Base-by-base conservation (phyloP, 176 grass and related monocot species). In the Typha latifolia region DNA sequence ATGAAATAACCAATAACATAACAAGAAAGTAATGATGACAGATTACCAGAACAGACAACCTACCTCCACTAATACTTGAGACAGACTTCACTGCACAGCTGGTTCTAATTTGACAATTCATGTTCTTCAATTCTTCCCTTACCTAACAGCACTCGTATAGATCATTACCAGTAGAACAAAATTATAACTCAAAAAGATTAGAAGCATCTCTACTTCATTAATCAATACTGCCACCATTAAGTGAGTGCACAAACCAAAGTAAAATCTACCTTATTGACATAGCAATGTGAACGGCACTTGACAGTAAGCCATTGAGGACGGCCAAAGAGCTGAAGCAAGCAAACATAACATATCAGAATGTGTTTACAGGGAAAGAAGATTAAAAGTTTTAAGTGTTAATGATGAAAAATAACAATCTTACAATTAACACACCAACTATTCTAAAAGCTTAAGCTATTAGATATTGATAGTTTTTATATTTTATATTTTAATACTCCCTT, bases 291-390 rank as follows among this genome's bases (percentile, higher is more conserved):
- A 10, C 92, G 87, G 13, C 74, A 71, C 56, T 89, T 96, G 56
- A 96, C 85, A 10, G 92, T 96, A 67, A 96, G 82, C 92, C 85
- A 89, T 8, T 96, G 92, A 0, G 92, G 92, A 0, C 88, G 92
- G 12, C 92, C 92, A 22, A 96, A 96, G 18, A 96, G 73, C 92
- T 96, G 63, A 62, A 83, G 47, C 23, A 68, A 59, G 68, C 32
- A 24, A 73, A 47, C 32, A 67, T 9, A 62, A 24, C 50, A 52
- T 64, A 79, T 37, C 18, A 21, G 57, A 16, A 5, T 50, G 32
- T 62, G 63, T 34, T 12, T 63, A 77, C 51, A n/a, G n/a, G n/a
- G n/a, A n/a, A n/a, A n/a, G n/a, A n/a, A n/a, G n/a, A n/a, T n/a
- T n/a, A n/a, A n/a, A n/a, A n/a, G n/a, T n/a, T n/a, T n/a, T n/a